Conservation (phyloP, 139 green algal species). For the Trebouxia sp. region DNA sequence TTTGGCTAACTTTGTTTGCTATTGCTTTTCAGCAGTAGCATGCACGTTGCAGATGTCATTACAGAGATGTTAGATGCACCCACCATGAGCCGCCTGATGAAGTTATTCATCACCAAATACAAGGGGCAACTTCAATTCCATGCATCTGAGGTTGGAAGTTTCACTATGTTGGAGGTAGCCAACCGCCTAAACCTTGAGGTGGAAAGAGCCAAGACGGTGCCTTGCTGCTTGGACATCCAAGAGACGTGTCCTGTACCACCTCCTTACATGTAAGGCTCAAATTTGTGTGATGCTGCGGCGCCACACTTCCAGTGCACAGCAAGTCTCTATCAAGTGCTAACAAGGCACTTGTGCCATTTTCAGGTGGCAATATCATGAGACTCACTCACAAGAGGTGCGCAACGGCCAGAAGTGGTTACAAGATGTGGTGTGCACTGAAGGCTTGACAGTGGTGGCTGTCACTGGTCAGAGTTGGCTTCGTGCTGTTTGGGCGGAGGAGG, state of each 20-base stretch:
- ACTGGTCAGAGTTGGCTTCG: background rate
- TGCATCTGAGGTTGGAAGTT: background rate
- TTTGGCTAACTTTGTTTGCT: background rate
- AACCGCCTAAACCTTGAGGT: background rate
- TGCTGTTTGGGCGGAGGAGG: constrained; percentile 2
- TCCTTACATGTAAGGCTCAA: background rate
- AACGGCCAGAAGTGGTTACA: constrained; percentile 8
- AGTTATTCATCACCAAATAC: background rate
- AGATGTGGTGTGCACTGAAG: background rate
- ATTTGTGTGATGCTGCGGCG: background rate
- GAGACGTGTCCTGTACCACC: background rate
- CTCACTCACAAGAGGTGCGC: background rate
- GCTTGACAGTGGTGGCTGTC: background rate
- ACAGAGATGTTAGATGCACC: constrained; percentile 1
- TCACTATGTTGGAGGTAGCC: constrained; percentile 3
- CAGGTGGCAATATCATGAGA: background rate
- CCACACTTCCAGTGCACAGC: too few species aligned
- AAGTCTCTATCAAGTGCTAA: background rate
- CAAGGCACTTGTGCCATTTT: constrained; percentile 1
- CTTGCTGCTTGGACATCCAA: background rate
- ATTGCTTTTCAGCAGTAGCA: background rate
- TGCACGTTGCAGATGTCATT: constrained; percentile 12
- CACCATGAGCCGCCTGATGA: background rate
- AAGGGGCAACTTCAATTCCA: background rate
- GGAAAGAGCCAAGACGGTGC: background rate